These are phyloP conservation scores for Pleoardoris graminearum DNA, from an alignment of 2,329 filamentous ascomycete genomes.

Conservation along the genomic window DNA sequence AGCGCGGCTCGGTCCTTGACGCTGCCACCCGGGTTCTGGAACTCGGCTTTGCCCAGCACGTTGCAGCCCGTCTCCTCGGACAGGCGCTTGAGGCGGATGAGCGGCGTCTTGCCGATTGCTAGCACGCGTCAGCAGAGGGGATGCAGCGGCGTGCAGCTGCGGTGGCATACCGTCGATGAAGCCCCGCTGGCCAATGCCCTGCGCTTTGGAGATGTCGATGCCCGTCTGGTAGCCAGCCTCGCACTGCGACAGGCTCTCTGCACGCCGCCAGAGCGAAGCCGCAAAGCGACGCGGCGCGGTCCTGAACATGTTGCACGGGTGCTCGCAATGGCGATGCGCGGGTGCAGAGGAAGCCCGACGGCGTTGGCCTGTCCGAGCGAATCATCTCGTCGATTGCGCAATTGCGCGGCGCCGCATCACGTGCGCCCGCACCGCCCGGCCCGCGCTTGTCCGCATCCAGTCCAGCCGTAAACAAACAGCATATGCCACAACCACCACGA, in stretches of 20 bases:
- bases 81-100: conserved; percentile 85
- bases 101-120: conserved; percentile 97
- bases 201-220: conserved; percentile 75
- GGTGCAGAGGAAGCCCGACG: too few relatives aligned
- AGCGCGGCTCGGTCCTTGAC: conserved; percentile 96
- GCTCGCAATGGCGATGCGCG: too few relatives aligned
- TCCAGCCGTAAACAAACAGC: conserved; percentile 16
- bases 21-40: conserved; percentile 95
- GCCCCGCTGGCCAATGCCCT: conserved; percentile 73
- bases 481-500: conserved; percentile 10
- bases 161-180: conserved; percentile 72
- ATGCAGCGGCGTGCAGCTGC: neutral
- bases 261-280: conserved; percentile 62
- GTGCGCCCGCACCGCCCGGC: neutral
- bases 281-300: conserved; percentile 69
- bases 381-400: conserved; percentile 31
- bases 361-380: conserved; percentile 17
- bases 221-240: conserved; percentile 62
- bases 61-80: conserved; percentile 92
- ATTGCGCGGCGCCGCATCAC: conserved; percentile 13
- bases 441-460: conserved; percentile 13
- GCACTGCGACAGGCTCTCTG: conserved; percentile 50
- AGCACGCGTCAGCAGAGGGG: conserved; percentile 8
- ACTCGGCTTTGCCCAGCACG: conserved; percentile 94
- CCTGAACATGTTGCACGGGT: conserved; percentile 63